These are phyloP conservation scores for Lipomyces yamanashiensis DNA, from an alignment of 805 yeast species.

Conservation along the genomic window DNA sequence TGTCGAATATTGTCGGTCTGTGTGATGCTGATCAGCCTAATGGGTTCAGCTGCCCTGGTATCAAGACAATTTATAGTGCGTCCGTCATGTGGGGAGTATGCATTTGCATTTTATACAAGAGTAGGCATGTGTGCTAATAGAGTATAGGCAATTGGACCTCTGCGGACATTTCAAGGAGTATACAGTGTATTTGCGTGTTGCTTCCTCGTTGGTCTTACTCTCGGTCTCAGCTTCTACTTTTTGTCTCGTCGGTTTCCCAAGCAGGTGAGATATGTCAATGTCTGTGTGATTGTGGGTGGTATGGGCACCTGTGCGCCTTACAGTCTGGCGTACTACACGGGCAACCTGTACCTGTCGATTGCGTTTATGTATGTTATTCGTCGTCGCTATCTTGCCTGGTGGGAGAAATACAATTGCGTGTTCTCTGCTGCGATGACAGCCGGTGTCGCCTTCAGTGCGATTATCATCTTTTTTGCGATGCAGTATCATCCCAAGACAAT, in stretches of 20 bases:
- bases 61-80: constrained; percentile 56
- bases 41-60: constrained; percentile 55
- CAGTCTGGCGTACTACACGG: constrained; percentile 37
- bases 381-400: constrained; percentile 64
- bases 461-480: constrained; percentile 59
- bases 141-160: constrained; percentile 66
- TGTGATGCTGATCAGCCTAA: constrained; percentile 53
- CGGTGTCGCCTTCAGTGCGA: constrained; percentile 67
- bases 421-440: constrained; percentile 68
- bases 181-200: constrained; percentile 62
- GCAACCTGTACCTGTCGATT: constrained; percentile 48
- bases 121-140: background rate
- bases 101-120: background rate
- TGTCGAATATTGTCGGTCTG: constrained; percentile 47
- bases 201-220: constrained; percentile 61
- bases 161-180: constrained; percentile 59
- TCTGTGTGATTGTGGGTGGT: constrained; percentile 41
- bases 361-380: constrained; percentile 62
- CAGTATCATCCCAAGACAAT: constrained; percentile 50
- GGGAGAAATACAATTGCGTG: constrained; percentile 75
- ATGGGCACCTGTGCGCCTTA: constrained; percentile 47
- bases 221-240: constrained; percentile 33
- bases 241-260: constrained; percentile 7
- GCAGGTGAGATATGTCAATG: constrained; percentile 16
- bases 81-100: constrained; percentile 66